These are phyloP conservation scores for Rubus parviflorus DNA, from an alignment of 306 rosid species.

Conservation along the genomic window DNA sequence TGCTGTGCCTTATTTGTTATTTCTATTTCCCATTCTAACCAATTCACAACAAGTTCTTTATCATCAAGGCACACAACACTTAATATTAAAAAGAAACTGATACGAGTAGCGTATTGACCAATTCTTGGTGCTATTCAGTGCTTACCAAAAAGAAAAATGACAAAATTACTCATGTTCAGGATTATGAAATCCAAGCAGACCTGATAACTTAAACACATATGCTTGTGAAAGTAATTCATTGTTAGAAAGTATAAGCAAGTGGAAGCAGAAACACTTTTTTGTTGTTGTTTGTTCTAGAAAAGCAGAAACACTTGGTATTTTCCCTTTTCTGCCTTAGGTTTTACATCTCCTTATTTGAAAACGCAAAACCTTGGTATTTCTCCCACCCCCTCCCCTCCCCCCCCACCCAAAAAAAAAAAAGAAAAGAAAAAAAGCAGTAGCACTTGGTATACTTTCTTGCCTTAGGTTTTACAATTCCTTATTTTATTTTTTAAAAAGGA, in stretches of 20 bases:
- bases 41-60: neutral
- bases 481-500: neutral
- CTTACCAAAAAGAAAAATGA: neutral
- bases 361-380: neutral
- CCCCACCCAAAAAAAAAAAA: too few relatives aligned
- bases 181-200: neutral
- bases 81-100: neutral
- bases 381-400: too few relatives aligned
- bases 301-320: neutral
- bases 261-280: neutral
- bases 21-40: too few relatives aligned
- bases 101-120: neutral
- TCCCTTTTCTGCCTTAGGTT: neutral
- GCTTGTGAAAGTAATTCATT: conserved; percentile 4
- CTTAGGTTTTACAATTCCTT: neutral
- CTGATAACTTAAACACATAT: neutral
- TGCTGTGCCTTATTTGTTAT: too few relatives aligned
- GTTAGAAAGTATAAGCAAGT: conserved; percentile 20
- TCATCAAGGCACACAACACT: neutral
- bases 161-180: neutral
- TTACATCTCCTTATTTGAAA: neutral
- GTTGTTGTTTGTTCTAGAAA: too few relatives aligned
- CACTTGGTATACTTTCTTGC: neutral
- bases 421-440: too few relatives aligned
- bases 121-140: neutral